Evolutionary conservation across 169 alveolate genomes (phyloP).

Genomic region (Amoebophrya sp.): DNA sequence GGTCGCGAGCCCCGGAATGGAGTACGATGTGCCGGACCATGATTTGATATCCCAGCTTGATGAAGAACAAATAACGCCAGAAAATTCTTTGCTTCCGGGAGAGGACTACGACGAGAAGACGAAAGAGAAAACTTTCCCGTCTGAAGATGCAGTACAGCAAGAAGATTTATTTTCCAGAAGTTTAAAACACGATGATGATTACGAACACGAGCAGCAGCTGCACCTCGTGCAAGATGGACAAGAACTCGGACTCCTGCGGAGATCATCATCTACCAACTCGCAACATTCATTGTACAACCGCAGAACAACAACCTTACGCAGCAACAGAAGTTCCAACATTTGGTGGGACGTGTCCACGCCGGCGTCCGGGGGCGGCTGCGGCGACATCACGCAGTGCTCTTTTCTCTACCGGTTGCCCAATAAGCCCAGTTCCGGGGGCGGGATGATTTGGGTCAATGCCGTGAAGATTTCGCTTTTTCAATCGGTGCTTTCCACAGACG

Average conservation of each 20-base stretch:
- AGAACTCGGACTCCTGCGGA: no score
- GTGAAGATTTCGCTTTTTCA: neutral
- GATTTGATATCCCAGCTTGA: no score
- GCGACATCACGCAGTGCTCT: neutral
- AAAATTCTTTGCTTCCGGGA: no score
- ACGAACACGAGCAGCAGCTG: neutral
- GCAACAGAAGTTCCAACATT: neutral
- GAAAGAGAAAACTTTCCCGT: neutral
- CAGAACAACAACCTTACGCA: no score
- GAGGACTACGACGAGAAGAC: neutral
- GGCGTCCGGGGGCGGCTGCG: slow-evolving; percentile 13
- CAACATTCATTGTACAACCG: no score
- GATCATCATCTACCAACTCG: no score
- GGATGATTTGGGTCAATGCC: neutral
- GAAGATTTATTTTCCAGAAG: no score
- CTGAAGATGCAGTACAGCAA: neutral
- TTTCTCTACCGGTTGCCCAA: neutral
- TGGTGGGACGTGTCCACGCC: slow-evolving; percentile 10
- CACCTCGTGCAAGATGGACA: neutral
- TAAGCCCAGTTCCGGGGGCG: neutral
- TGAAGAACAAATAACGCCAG: no score
- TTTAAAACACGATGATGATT: no score
- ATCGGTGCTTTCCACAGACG: neutral
- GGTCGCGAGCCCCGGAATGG: neutral
- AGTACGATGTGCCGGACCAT: neutral